Evolutionary conservation across 164 flowering plant genomes (phyloP).

Genomic region (Pachysandra terminalis): DNA sequence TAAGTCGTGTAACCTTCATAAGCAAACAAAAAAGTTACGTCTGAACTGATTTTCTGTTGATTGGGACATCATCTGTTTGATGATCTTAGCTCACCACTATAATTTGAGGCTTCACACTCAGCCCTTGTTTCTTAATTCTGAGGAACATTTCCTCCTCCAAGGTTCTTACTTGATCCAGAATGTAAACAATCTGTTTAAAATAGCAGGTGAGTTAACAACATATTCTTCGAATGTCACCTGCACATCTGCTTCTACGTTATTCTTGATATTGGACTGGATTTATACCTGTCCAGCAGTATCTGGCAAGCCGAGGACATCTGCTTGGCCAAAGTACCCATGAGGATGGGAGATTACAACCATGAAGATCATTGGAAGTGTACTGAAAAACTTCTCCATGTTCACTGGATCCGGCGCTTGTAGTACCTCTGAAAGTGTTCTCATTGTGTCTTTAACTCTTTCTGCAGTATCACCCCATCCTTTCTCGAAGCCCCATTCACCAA

Average conservation of each 20-base stretch:
- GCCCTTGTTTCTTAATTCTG: constrained; percentile 82
- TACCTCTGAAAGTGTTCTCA: constrained; percentile 59
- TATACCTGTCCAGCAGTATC: constrained; percentile 99
- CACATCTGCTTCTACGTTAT: not conserved
- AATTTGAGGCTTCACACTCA: constrained; percentile 73
- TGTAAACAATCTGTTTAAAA: constrained; percentile 73
- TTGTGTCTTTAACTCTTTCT: constrained; percentile 66
- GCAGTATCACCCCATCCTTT: constrained; percentile 95
- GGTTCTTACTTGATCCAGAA: constrained; percentile 94
- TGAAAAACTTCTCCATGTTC: constrained; percentile 57
- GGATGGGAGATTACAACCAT: constrained; percentile 81
- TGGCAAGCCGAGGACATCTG: constrained; percentile 92
- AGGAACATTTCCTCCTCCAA: constrained; percentile 78
- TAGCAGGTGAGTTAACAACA: not conserved
- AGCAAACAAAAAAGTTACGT: not conserved
- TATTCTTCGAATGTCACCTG: not conserved
- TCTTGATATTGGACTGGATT: not conserved
- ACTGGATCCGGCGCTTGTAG: constrained; percentile 85
- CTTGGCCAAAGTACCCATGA: constrained; percentile 94
- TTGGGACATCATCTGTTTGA: not conserved
- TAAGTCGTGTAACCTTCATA: constrained; percentile 77
- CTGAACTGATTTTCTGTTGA: not conserved
- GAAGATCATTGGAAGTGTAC: constrained; percentile 71
- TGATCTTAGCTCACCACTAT: constrained; percentile 57
- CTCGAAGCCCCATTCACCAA: constrained; percentile 85